Evolutionary conservation across 2,329 filamentous ascomycete species (phyloP).

Genomic region (Metarhizium brunneum): DNA sequence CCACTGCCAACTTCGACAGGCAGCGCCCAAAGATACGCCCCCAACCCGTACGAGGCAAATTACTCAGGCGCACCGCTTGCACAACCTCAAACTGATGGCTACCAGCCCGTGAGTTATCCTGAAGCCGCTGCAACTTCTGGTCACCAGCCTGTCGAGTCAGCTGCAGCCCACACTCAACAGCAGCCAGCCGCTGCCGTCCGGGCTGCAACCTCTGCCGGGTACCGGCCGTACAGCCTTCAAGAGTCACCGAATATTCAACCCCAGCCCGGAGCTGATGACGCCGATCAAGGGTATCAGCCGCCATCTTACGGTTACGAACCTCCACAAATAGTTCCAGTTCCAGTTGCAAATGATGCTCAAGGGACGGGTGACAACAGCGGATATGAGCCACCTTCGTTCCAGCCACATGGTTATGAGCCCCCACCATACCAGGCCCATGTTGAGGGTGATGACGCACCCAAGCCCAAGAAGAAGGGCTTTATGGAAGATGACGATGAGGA

Average conservation of each 20-base stretch:
- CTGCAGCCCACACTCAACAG: background rate
- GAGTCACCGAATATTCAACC: conserved; percentile 14
- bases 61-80: conserved; percentile 11
- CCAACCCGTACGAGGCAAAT: conserved; percentile 27
- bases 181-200: background rate
- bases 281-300: conserved; percentile 32
- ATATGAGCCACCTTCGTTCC: conserved; percentile 55
- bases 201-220: conserved; percentile 10
- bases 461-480: conserved; percentile 65
- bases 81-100: conserved; percentile 10
- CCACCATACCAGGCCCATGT: conserved; percentile 46
- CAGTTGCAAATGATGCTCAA: conserved; percentile 7
- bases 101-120: conserved; percentile 10
- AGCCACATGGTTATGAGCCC: conserved; percentile 49
- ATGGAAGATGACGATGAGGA: conserved; percentile 75
- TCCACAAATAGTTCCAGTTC: conserved; percentile 23
- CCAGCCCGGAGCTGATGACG: conserved; percentile 8
- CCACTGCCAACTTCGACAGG: background rate
- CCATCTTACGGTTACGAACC: conserved; percentile 44
- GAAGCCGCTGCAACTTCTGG: conserved; percentile 3
- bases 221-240: conserved; percentile 21
- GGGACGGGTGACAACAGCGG: conserved; percentile 27
- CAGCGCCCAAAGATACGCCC: conserved; percentile 5
- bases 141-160: conserved; percentile 16
- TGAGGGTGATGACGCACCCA: conserved; percentile 40